phyloP scores from a whole-genome alignment of 2,329 filamentous ascomycete species.

The Exophiala lecanii-corni region DNA sequence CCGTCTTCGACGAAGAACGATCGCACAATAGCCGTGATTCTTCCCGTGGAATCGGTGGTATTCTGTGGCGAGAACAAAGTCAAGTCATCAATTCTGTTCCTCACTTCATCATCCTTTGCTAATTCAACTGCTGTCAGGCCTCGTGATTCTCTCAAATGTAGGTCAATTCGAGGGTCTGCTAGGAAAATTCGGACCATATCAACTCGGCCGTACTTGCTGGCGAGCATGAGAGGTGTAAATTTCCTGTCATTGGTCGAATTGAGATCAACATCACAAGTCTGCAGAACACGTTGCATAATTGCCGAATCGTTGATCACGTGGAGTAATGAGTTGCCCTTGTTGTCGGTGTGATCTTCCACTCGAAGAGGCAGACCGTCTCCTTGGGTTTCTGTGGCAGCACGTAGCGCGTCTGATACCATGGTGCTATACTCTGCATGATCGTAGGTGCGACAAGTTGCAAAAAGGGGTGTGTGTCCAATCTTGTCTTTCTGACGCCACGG shows the following conservation, averaged over 20 bases:
- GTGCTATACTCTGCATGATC: constrained; percentile 80
- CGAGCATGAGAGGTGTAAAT: constrained; percentile 95
- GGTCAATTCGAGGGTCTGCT: constrained; percentile 79
- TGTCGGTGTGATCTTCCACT: constrained; percentile 86
- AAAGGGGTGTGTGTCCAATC: constrained; percentile 95
- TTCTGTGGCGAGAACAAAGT: constrained; percentile 62
- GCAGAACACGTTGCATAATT: constrained; percentile 69
- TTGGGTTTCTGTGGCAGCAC: constrained; percentile 69
- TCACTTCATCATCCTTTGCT: constrained; percentile 94
- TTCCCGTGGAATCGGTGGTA: constrained; percentile 62
- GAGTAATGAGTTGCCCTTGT: constrained; percentile 89
- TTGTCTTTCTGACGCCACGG: constrained; percentile 90
- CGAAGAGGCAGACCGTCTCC: constrained; percentile 75
- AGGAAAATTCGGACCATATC: constrained; percentile 90
- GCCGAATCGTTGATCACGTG: constrained; percentile 88
- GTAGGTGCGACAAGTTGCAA: constrained; percentile 91
- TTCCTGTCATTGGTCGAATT: constrained; percentile 93
- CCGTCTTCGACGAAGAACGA: constrained; percentile 98
- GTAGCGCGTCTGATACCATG: constrained; percentile 82
- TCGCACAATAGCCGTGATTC: constrained; percentile 87
- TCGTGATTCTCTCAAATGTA: constrained; percentile 75
- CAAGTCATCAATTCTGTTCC: constrained; percentile 93
- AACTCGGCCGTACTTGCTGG: constrained; percentile 93
- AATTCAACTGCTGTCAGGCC: constrained; percentile 92
- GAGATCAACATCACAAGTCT: constrained; percentile 86